These are phyloP conservation scores for Phalaenopsis hybrid DNA, from an alignment of 116 monocot species.

Conservation along the genomic window DNA sequence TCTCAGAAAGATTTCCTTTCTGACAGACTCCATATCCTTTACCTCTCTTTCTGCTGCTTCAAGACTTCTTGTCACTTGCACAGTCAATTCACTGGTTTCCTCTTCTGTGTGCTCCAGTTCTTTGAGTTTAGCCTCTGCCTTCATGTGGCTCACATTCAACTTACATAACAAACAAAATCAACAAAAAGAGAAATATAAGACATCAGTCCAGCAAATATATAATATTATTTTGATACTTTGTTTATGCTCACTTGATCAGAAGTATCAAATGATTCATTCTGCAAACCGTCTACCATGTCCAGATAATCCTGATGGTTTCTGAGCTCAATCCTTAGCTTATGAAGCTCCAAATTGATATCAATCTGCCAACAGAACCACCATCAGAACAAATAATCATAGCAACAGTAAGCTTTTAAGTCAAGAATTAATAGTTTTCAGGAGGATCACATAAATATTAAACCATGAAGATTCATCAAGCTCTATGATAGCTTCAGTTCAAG, in stretches of 20 bases:
- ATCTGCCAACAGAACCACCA: slow-evolving; percentile 15
- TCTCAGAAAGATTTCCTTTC: slow-evolving; percentile 24
- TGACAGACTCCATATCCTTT: slow-evolving; percentile 14
- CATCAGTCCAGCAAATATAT: neutral
- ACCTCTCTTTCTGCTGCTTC: slow-evolving; percentile 36
- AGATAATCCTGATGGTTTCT: slow-evolving; percentile 18
- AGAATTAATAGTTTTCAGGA: neutral
- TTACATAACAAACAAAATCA: too few species aligned
- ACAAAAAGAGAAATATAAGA: too few species aligned
- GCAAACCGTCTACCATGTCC: slow-evolving; percentile 19
- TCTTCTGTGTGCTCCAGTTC: slow-evolving; percentile 25
- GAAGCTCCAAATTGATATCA: slow-evolving; percentile 35
- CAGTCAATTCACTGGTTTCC: slow-evolving; percentile 17
- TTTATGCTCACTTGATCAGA: slow-evolving; percentile 19
- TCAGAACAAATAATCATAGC: neutral
- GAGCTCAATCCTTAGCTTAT: slow-evolving; percentile 46
- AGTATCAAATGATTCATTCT: slow-evolving; percentile 27
- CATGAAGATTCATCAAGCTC: neutral
- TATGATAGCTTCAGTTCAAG: neutral
- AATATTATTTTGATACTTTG: neutral
- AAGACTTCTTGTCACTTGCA: slow-evolving; percentile 27
- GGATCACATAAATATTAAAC: neutral
- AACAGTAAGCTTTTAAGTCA: neutral
- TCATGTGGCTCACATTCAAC: slow-evolving; percentile 9
- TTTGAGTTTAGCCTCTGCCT: slow-evolving; percentile 35